Base-by-base conservation (phyloP, 2,329 filamentous ascomycete species). In the Cordyceps pruinosa region DNA sequence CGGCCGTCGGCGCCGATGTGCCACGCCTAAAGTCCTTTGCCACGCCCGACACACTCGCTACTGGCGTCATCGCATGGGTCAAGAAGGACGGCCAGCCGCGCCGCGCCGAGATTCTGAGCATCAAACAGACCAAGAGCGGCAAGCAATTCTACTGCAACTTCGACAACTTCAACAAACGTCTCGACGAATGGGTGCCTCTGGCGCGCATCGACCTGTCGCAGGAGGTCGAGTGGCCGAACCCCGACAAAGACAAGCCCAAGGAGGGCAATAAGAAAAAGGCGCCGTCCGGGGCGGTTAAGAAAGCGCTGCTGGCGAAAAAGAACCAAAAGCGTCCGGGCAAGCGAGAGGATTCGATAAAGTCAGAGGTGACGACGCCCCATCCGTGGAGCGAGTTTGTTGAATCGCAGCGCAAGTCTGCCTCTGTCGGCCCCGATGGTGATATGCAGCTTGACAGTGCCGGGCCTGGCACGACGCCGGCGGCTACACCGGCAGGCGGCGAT, bases 141-240 rank as follows among this genome's bases (percentile, higher is more conserved):
- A 87, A 90, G 39, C 88, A 89, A 56, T 97, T 93, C 69, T 97
- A 97, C 72, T 95, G 96, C 66, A 96, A 97, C 72, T 97, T 97
- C 70, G 90, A 96, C 68, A 95, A 96, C 67, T 97, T 97, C 82
- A 97, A 97, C 75, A 97, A 97, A 73, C 80, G 79, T 62, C 73
- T 83, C 13, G 77, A 82, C 75, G 94, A 99, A 77, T 99, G 94
- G 94, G 86, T 99, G 10, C 80, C 88, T 2, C 82, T 88, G 30
- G 79, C 83, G 35, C 84, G 94, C 35, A 90, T 99, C 63, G 90
- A 97, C 70, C 86, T 99, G 58, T 78, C 82, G 1, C 86, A 90
- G 63, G 92, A 97, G 66, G 94, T 99, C 56, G 94, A 99, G 74
- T 99, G 94, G 92, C 94, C 94, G 21, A 87, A 86, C 60, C 90